These are phyloP conservation scores for Groenewaldozyma tartarivorans DNA, from an alignment of 805 yeast species.

Conservation along the genomic window DNA sequence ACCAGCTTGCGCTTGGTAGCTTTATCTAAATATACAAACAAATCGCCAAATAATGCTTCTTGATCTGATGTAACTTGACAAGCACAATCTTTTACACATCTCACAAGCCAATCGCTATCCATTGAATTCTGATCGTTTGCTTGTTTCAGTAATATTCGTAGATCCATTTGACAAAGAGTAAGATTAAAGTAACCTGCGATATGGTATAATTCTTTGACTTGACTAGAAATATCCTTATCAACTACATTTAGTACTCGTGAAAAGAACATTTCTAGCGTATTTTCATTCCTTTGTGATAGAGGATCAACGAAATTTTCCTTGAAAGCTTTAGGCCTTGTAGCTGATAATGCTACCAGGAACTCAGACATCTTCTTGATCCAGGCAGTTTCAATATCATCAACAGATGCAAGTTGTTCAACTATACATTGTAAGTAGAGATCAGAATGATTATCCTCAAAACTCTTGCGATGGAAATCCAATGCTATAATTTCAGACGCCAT, in stretches of 20 bases:
- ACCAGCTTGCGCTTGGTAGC: constrained; percentile 13
- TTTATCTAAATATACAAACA: constrained; percentile 12
- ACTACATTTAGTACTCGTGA: too few relatives aligned
- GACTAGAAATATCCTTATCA: too few relatives aligned
- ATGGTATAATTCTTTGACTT: too few relatives aligned
- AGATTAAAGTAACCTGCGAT: too few relatives aligned
- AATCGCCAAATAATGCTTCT: constrained; percentile 15
- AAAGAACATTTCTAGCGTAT: too few relatives aligned
- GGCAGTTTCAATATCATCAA: neutral
- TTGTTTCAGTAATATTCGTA: too few relatives aligned
- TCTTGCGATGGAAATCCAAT: constrained; percentile 17
- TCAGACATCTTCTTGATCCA: constrained; percentile 7
- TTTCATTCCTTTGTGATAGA: constrained; percentile 6
- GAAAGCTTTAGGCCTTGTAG: constrained; percentile 7
- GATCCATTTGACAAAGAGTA: too few relatives aligned
- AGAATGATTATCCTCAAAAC: constrained; percentile 10
- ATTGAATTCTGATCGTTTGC: too few relatives aligned
- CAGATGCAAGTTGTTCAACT: constrained; percentile 8
- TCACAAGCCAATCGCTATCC: too few relatives aligned
- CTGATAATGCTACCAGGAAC: constrained; percentile 9
- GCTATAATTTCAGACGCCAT: constrained; percentile 13
- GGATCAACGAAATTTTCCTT: constrained; percentile 11
- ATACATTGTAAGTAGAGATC: constrained; percentile 11
- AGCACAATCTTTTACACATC: too few relatives aligned
- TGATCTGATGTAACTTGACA: too few relatives aligned